phyloP scores from a whole-genome alignment of 148 eudicot genomes.

The Cornus controversa region DNA sequence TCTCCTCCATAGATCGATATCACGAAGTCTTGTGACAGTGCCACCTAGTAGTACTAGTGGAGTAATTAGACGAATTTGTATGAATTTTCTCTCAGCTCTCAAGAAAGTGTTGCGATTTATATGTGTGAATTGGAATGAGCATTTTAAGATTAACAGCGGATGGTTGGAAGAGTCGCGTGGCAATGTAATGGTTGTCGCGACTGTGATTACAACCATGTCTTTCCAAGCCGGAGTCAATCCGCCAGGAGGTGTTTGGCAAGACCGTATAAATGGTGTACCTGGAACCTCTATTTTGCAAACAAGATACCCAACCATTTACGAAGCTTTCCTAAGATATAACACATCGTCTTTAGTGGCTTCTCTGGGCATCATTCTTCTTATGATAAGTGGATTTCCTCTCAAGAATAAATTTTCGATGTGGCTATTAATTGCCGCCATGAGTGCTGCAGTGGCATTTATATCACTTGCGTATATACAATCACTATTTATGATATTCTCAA shows the following conservation, averaged over 20 bases:
- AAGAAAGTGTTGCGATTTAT: background rate
- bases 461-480: background rate
- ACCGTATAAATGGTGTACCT: too few relatives aligned
- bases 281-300: too few relatives aligned
- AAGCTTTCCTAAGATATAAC: constrained; percentile 29
- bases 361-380: too few relatives aligned
- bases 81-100: too few relatives aligned
- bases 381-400: too few relatives aligned
- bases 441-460: constrained; percentile 22
- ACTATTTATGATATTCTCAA: background rate
- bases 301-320: too few relatives aligned
- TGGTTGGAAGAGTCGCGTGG: constrained; percentile 18
- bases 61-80: too few relatives aligned
- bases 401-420: too few relatives aligned
- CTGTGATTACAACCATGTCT: constrained; percentile 20
- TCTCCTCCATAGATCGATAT: too few relatives aligned
- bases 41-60: background rate
- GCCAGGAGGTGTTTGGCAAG: background rate
- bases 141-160: too few relatives aligned
- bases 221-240: constrained; percentile 22
- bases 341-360: too few relatives aligned
- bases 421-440: constrained; percentile 10
- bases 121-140: background rate
- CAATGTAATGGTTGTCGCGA: constrained; percentile 11
- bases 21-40: too few relatives aligned